Evolutionary conservation across 495 filamentous ascomycete genomes (phyloP).

Genomic region (Lasiosphaeria miniovina): DNA sequence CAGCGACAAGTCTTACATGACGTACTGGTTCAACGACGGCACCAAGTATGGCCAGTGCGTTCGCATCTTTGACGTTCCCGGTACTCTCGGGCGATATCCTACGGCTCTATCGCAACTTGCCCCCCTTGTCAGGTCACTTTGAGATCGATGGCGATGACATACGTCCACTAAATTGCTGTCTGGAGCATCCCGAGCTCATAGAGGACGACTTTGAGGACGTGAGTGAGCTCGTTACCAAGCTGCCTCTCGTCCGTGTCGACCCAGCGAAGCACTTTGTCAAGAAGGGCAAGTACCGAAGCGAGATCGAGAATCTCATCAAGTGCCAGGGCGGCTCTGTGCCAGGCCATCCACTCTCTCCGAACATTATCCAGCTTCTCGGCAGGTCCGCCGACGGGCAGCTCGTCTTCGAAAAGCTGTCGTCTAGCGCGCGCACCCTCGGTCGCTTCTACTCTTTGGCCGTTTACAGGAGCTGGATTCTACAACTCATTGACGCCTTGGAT

Average conservation of each 20-base stretch:
- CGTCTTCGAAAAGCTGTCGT: slow-evolving; percentile 23
- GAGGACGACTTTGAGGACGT: slow-evolving; percentile 30
- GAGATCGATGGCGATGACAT: slow-evolving; percentile 31
- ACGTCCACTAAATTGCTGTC: slow-evolving; percentile 11
- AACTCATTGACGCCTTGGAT: slow-evolving; percentile 17
- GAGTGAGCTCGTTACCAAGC: slow-evolving; percentile 13
- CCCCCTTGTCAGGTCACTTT: slow-evolving; percentile 9
- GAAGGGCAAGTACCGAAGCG: slow-evolving; percentile 30
- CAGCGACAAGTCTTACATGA: slow-evolving; percentile 4
- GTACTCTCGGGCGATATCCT: slow-evolving; percentile 32
- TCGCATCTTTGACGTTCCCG: slow-evolving; percentile 25
- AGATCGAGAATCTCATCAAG: slow-evolving; percentile 30
- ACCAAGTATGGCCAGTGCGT: slow-evolving; percentile 15
- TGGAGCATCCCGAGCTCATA: slow-evolving; percentile 1
- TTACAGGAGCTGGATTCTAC: slow-evolving; percentile 15
- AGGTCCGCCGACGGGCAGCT: slow-evolving; percentile 23
- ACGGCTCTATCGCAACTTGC: slow-evolving; percentile 23
- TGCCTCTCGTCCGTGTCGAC: slow-evolving; percentile 28
- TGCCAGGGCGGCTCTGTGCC: slow-evolving; percentile 31
- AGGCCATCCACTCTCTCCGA: slow-evolving; percentile 19
- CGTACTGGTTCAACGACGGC: slow-evolving; percentile 12
- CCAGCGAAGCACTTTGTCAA: slow-evolving; percentile 30
- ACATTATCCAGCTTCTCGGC: slow-evolving; percentile 29
- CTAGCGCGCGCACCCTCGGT: slow-evolving; percentile 10
- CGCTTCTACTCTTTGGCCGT: slow-evolving; percentile 13